Conservation (phyloP, 441 rosid species). For the Gossypium schwendimanii region DNA sequence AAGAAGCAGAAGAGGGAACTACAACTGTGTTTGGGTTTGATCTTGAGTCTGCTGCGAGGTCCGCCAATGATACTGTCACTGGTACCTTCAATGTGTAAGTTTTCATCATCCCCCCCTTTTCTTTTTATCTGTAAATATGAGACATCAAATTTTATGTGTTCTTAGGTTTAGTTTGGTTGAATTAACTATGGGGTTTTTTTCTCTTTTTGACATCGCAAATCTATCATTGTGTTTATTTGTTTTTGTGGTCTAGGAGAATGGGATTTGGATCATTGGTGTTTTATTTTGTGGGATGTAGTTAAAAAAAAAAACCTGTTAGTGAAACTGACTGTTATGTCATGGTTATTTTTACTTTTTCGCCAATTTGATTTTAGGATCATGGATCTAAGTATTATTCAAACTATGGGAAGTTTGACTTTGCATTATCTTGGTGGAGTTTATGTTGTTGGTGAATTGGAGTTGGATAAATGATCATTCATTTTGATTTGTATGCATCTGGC, state of each 20-base stretch:
- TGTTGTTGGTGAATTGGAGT: background rate
- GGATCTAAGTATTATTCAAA: background rate
- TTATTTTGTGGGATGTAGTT: background rate
- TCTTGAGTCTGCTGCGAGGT: slow-evolving; percentile 76
- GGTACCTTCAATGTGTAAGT: slow-evolving; percentile 87
- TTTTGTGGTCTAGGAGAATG: background rate
- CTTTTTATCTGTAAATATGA: background rate
- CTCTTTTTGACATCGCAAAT: background rate
- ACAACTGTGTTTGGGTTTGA: slow-evolving; percentile 52
- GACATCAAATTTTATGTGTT: background rate
- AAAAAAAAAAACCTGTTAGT: background rate
- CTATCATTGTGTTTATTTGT: background rate
- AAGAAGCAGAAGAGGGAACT: slow-evolving; percentile 33
- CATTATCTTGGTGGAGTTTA: background rate
- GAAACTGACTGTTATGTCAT: background rate
- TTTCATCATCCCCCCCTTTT: slow-evolving; percentile 3
- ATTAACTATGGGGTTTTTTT: background rate
- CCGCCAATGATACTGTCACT: slow-evolving; percentile 69
- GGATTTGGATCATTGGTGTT: background rate
- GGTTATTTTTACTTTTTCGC: background rate
- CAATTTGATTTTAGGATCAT: background rate
- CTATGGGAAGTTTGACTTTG: background rate
- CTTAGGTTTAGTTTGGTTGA: background rate
- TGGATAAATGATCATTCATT: background rate
- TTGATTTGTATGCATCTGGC: background rate